Base-by-base conservation (phyloP, 2,329 filamentous ascomycete genomes). In the Diaporthe caulivora region DNA sequence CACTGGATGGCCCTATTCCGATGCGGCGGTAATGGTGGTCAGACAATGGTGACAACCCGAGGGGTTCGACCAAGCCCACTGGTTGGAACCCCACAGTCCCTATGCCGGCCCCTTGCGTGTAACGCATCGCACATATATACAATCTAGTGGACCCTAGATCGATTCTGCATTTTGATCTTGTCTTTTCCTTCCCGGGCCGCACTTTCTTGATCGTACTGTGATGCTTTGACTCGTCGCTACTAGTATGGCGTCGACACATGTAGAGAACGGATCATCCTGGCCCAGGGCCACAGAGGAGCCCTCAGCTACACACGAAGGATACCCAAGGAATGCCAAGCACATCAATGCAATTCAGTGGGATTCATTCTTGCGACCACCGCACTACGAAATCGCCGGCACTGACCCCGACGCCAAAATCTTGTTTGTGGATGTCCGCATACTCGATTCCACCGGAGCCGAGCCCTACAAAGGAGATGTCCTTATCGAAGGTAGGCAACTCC, bases 391-490 rank as follows among this genome's bases (percentile, higher is more conserved):
- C 4, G 8, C 29, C 57, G 73, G 75, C 18, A 73, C 71, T 8
- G 60, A 70, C 15, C 58, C 65, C 3, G 57, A 73, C 42, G 73
- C 73, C 18, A 79, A 74, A 29, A 80, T 81, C 31, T 70, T 82
- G 7, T 80, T 82, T 72, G 75, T 75, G 8, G 75, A 81, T 57
- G 80, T 81, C 26, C 78, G 79, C 31, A 80, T 82, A 24, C 76
- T 82, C 7, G 81, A 82, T 40, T 80, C 79, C 3, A 81, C 80
- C 1, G 80, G 81, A 3, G 72, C 73, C 9, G 77, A 79, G 15
- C 78, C 78, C 3, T 81, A 79, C 67, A 71, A 51, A 0, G 81
- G 81, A 1, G 78, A 81, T 74, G 80, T 81, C 18, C 75, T 81
- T 3, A 78, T 82, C 42, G 77, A 79, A 75, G 78, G 77, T 51